Evolutionary conservation across 441 rosid species (phyloP).

Genomic region (Aquilaria agallochum): DNA sequence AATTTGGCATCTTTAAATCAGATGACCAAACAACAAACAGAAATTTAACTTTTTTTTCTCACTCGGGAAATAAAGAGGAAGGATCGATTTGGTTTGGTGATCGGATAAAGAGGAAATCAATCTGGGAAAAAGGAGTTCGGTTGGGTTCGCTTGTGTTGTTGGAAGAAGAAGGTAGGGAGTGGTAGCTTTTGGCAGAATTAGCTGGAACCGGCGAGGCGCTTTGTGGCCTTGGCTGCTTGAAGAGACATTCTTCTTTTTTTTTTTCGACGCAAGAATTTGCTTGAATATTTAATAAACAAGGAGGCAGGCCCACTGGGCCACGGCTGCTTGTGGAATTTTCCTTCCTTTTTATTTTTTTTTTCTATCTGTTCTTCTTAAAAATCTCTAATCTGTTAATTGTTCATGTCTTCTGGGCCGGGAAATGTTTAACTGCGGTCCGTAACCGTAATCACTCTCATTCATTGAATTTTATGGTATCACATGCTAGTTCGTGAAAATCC

Average conservation of each 20-base stretch:
- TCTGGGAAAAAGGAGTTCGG: constrained; percentile 3
- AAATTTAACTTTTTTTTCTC: no score
- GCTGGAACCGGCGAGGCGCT: constrained; percentile 47
- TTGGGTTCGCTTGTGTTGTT: no score
- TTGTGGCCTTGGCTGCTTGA: constrained; percentile 65
- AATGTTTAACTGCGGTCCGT: no score
- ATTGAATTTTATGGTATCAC: no score
- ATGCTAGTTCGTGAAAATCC: no score
- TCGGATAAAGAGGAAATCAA: constrained; percentile 5
- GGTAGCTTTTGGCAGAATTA: constrained; percentile 14
- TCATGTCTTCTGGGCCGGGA: no score
- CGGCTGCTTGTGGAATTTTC: constrained; percentile 27
- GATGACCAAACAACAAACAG: constrained; percentile 3
- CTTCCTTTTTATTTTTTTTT: not conserved
- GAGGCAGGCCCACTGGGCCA: constrained; percentile 27
- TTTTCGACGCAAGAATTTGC: constrained; percentile 36
- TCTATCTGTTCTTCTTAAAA: not conserved
- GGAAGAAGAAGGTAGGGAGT: constrained; percentile 14
- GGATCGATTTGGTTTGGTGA: constrained; percentile 22
- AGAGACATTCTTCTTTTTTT: constrained; percentile 55
- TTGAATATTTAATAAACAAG: constrained; percentile 35
- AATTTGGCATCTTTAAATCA: constrained; percentile 14
- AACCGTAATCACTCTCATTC: no score
- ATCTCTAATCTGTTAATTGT: not conserved
- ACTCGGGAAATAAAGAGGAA: constrained; percentile 12